Evolutionary conservation across 805 yeast genomes (phyloP), one percentile per base, ranked within the genome.

Genomic region (Barnettozyma botsteinii): DNA sequence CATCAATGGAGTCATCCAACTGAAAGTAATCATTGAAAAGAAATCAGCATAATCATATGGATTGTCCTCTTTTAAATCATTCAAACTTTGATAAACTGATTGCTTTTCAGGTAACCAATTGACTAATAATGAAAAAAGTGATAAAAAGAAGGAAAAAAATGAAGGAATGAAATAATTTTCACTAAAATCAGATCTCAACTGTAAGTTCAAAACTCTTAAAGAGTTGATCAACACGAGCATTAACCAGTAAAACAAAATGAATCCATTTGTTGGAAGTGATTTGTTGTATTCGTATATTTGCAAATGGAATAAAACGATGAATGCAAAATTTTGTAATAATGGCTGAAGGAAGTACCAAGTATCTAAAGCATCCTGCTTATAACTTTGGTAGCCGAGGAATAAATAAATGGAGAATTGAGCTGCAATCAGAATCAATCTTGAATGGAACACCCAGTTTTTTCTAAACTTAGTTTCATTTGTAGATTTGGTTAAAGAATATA

Each of bases 1-100:
- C 85, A 93, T 88, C 57, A 93, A 66, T 4, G 79, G 80, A 9
- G 89, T 79, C 95, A 93, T 86, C 98, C 98, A 93, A 22, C 81
- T 65, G 60, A 93, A 93, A 0, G 95, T 81, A 35, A 91, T 66
- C 41, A 74, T 67, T 2, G 95, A 80, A 53, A 91, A 81, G 20
- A 89, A 63, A 57, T 89, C 81, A 2, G 74, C 72, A 15, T 57
- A 52, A 46, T 66, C 69, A 30, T 59, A 61, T 17, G 72, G 73
- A 43, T 54, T 51, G 24, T 50, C 59, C 7, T 63, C 45, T 20
- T 30, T 36, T 19, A 29, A 27, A n/a, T 9, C 20, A 11, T 33
- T 29, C 17, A 42, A 33, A 15, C 61, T 60, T 38, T 72, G 76
- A 40, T 66, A 72, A 11, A 59, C 50, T 28, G 55, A 21, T 15